Base-by-base conservation (phyloP, 2,329 filamentous ascomycete genomes). In the Fusarium camptoceras region DNA sequence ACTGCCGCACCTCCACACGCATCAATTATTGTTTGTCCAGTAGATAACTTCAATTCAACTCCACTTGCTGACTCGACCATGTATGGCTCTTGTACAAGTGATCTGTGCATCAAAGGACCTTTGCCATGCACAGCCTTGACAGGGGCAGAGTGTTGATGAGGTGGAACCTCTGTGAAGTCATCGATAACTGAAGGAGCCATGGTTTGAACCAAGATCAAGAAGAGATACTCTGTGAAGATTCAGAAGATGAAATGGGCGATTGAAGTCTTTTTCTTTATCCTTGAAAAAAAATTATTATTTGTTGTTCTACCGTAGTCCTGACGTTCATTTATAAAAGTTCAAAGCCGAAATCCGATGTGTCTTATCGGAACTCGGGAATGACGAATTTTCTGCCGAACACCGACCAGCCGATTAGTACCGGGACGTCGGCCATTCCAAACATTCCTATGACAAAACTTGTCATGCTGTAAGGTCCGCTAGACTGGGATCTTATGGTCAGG, bases 271-370 rank as follows among this genome's bases (percentile, higher is more conserved):
- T 12, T 22, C 1, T 18, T 22, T 18, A 8, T 22, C 1, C 0
- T 18, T 5, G 2, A 16, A 16, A 12, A 8, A 6, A 12, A 8
- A 6, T 5, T 22, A 1, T 37, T 18, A 37, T n/a, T 1, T 4
- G 2, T 42, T 8, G 0, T 9, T 6, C 15, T 7, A 2, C 18
- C 2, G 28, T 55, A n/a, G 6, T 22, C 6, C 12, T 27, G 4
- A 28, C 6, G 34, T 22, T 24, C 24, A 47, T 64, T 64, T 64
- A 64, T 64, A 64, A 59, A 16, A 46, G 8, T 0, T 24, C 39
- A 64, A 46, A 64, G 7, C 61, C 61, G 59, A 64, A 70, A 70
- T 5, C 67, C 67, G 67, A 70, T 7, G 10, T 5, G 15, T 8
- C 3, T 6, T 5, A 4, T 24, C 66, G 66, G 66, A 37, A 70